These are phyloP conservation scores for Tricholomella constricta DNA, from an alignment of 768 basidiomycete genomes.

Conservation along the genomic window DNA sequence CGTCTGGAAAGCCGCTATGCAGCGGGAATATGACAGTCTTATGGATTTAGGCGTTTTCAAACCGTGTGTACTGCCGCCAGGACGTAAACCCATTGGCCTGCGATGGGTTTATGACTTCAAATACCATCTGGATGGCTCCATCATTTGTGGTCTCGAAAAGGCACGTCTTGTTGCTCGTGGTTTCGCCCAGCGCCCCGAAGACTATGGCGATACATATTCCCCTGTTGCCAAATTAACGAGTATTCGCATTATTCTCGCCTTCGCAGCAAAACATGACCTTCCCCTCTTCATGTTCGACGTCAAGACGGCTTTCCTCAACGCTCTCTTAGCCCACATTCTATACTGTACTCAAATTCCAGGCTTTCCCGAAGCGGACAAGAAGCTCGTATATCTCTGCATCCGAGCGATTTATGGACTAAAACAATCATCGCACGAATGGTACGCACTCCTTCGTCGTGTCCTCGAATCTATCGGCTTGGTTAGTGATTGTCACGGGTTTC, in stretches of 20 bases:
- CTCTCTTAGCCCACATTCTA: constrained; percentile 17
- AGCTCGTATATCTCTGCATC: constrained; percentile 14
- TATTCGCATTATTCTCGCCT: too few species aligned
- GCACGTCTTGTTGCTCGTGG: too few species aligned
- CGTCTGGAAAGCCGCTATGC: not conserved
- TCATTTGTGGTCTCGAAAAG: constrained; percentile 27
- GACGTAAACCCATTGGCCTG: too few species aligned
- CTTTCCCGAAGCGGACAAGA: constrained; percentile 24
- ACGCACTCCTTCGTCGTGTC: not conserved
- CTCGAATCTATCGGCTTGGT: constrained; percentile 19
- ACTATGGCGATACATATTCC: too few species aligned
- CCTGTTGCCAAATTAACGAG: constrained; percentile 24
- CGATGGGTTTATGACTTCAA: constrained; percentile 43
- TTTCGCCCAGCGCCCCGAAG: too few species aligned
- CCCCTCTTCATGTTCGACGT: constrained; percentile 28
- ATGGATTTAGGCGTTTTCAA: too few species aligned
- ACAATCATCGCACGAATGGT: not conserved
- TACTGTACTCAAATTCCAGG: constrained; percentile 21
- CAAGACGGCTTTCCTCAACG: constrained; percentile 29
- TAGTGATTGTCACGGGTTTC: too few species aligned
- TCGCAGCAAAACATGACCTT: constrained; percentile 20
- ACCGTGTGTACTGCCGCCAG: too few species aligned
- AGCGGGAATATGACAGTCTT: too few species aligned
- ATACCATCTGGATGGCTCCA: constrained; percentile 32
- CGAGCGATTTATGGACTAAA: constrained; percentile 2